Base-by-base conservation (phyloP, 2,329 filamentous ascomycete species). In the Aspergillus amoenus region DNA sequence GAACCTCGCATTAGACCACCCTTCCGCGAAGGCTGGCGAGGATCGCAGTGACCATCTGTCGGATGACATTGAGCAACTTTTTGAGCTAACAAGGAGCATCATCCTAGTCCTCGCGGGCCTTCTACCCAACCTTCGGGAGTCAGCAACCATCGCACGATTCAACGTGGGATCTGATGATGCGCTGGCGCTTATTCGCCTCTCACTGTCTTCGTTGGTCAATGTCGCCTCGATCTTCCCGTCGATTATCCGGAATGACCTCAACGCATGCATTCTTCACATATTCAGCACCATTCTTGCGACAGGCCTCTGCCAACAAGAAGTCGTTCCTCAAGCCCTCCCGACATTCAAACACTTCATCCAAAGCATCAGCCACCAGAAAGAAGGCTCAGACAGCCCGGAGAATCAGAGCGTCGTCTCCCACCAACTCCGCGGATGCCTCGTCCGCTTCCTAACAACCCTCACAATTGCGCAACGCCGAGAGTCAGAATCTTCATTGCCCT, bases 1-100 rank as follows among this genome's bases (percentile, higher is more conserved):
- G 55, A 93, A 91, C 48, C 80, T 99, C 15, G 97, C 93, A 66
- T 83, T 97, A 17, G 88, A 91, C 2, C 94, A 99, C 73, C 93
- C 93, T 2, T 95, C 93, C 2, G 93, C 94, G 3, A 86, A 90
- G 61, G 86, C 85, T 64, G 81, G 84, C 48, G 81, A 86, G 61
- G 81, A 84, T 61, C 78, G 82, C 30, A 85, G 88, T 40, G 89
- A 92, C 52, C 89, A 94, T 71, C 79, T 99, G 11, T 96, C 91
- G 0, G 94, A 99, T 68, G 94, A 99, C 70, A 96, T 99, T 61
- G 94, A 99, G 70, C 94, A 99, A 75, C 82, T 99, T 0, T 99
- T 99, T 68, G 94, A 99, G 75, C 81, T 99, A 46, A 99, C 94
- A 0, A 86, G 94, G 62, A 96, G 97, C 70, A 97, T 97, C 61